Percentiles rank a stretch among this genome's conserved stretches.
Evolutionary conservation across 805 yeast genomes (phyloP).

Genomic region (Candida chauliodis): DNA sequence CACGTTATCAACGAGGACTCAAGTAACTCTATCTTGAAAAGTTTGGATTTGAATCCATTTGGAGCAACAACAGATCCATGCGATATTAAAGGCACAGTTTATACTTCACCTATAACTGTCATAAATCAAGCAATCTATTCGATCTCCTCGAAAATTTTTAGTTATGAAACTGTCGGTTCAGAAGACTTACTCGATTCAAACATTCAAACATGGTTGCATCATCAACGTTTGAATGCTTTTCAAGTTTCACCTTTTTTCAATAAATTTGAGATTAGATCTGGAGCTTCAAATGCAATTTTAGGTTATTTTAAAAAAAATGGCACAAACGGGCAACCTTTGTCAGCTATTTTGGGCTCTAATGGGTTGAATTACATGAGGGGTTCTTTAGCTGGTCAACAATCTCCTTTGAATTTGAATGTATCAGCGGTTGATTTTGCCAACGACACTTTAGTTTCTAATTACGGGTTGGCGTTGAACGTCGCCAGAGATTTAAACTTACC

Average conservation of each 20-base stretch:
- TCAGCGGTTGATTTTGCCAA: slow-evolving; percentile 74
- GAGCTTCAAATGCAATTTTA: slow-evolving; percentile 75
- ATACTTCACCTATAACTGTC: slow-evolving; percentile 54
- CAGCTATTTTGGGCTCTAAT: slow-evolving; percentile 60
- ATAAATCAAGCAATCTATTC: slow-evolving; percentile 54
- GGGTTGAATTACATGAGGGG: slow-evolving; percentile 69
- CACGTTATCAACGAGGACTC: slow-evolving; percentile 3
- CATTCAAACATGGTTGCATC: slow-evolving; percentile 56
- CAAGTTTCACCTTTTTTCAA: slow-evolving; percentile 61
- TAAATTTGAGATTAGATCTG: slow-evolving; percentile 70
- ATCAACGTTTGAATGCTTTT: slow-evolving; percentile 46
- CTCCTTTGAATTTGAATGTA: slow-evolving; percentile 66
- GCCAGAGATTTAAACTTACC: slow-evolving; percentile 65
- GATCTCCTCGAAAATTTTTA: slow-evolving; percentile 53
- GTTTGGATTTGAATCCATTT: slow-evolving; percentile 41
- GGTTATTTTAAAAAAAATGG: slow-evolving; percentile 55
- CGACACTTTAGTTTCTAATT: slow-evolving; percentile 55
- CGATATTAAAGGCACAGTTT: slow-evolving; percentile 43
- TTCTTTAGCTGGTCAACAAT: slow-evolving; percentile 36
- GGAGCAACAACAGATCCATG: slow-evolving; percentile 59
- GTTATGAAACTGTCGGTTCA: slow-evolving; percentile 66
- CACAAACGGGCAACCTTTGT: slow-evolving; percentile 34
- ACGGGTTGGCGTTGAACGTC: slow-evolving; percentile 53
- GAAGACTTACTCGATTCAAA: slow-evolving; percentile 58
- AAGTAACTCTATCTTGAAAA: neutral